A percentile compares a stretch with the other conserved stretches of the same genome.
Evolutionary conservation across 2,329 filamentous ascomycete species (phyloP).

Genomic region (Emericellopsis cladophorae): DNA sequence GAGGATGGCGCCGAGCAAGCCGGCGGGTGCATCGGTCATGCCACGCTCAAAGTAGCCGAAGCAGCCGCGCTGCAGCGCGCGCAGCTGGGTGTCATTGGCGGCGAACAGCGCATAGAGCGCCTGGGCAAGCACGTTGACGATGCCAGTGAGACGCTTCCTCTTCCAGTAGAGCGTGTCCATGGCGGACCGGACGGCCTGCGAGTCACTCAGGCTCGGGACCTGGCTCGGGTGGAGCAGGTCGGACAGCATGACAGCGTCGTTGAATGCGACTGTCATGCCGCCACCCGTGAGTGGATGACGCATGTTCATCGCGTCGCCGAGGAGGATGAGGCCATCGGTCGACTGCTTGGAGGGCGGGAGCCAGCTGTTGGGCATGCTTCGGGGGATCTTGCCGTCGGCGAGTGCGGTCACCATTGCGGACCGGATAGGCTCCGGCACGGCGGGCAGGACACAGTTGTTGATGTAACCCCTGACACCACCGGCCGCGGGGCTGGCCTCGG

Average conservation of each 20-base stretch:
- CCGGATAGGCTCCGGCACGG: conserved; percentile 58
- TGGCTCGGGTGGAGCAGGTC: conserved; percentile 57
- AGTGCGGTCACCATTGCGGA: conserved; percentile 67
- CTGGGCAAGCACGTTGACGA: conserved; percentile 97
- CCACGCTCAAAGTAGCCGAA: conserved; percentile 81
- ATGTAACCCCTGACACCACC: conserved; percentile 84
- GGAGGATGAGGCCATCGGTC: conserved; percentile 54
- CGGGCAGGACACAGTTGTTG: conserved; percentile 64
- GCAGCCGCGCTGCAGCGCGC: conserved; percentile 75
- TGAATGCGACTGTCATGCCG: conserved; percentile 96
- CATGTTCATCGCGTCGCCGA: conserved; percentile 98
- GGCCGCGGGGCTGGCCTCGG: conserved; percentile 56
- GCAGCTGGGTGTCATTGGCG: conserved; percentile 65
- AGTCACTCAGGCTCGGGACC: conserved; percentile 59
- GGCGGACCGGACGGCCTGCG: conserved; percentile 49
- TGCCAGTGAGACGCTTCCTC: conserved; percentile 68
- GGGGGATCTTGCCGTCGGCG: conserved; percentile 62
- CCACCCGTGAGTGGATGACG: conserved; percentile 95
- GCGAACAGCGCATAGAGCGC: conserved; percentile 88
- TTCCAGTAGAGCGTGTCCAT: conserved; percentile 75
- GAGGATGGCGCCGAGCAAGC: conserved; percentile 72
- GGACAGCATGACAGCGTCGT: conserved; percentile 71
- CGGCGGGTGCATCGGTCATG: conserved; percentile 65
- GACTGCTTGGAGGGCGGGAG: conserved; percentile 59
- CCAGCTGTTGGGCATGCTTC: conserved; percentile 91